Evolutionary conservation across 1,284 basidiomycete genomes (phyloP), one percentile per base, ranked within the genome.

Genomic region (Farysia itapuensis): DNA sequence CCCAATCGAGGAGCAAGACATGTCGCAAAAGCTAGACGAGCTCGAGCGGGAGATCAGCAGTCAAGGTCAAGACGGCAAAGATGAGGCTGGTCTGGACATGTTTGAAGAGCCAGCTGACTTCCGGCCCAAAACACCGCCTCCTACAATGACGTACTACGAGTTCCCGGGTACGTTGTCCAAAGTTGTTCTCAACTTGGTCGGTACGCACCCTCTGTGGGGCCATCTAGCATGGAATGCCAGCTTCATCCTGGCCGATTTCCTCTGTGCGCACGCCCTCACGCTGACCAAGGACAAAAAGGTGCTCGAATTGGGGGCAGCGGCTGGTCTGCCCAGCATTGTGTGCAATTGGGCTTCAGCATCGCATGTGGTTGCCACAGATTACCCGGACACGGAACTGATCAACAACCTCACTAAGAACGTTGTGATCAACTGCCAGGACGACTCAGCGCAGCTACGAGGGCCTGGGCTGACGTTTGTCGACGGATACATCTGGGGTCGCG

Each of bases 291-390:
- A 70, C 13, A 79, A 79, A 43, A 79, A 75, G 21, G 85, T 96
- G 0, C 80, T 97, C 2, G 94, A 98, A 76, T 84, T 97, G 0
- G 94, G 94, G 1, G 94, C 94, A 0, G 94, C 91, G 0, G 91
- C 90, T 1, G 93, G 86, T 0, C 79, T 97, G 14, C 94, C 94
- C 0, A 85, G 57, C 24, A 71, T 71, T 25, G 66, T 60, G 1
- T 57, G 53, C 45, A 63, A 51, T 34, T 57, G 61, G 46, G 48
- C 48, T 2, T 64, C 63, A 4, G 72, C 73, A 0, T 42, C 38
- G 21, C 51, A 88, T 85, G 85, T 86, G 4, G 82, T 94, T 1
- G 79, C 92, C 20, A 95, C 94, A 0, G 94, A 98, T 77, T 97
- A 96, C 77, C 92, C 93, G 0, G 94, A 97, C 66, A 71, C 80